phyloP scores from a whole-genome alignment of 176 grass and related monocot species.

The Dendrocalamus sinicus region DNA sequence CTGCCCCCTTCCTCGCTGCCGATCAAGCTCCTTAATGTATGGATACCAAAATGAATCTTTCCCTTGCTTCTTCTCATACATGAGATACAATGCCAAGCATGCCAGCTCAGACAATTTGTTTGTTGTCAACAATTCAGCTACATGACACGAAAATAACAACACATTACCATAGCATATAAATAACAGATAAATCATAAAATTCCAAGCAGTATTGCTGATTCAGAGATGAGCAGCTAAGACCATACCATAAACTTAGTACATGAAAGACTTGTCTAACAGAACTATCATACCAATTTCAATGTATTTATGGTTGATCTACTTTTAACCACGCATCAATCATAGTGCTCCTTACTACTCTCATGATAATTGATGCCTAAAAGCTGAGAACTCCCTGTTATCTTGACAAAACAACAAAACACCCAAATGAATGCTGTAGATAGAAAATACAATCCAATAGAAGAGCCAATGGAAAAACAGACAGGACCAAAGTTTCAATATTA shows the following conservation, averaged over 20 bases:
- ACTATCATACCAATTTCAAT: conserved; percentile 28
- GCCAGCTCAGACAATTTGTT: conserved; percentile 98
- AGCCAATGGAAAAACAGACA: neutral
- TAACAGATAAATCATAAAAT: conserved; percentile 34
- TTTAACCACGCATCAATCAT: neutral
- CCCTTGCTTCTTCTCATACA: conserved; percentile 99
- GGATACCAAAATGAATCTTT: conserved; percentile 93
- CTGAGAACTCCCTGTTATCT: neutral
- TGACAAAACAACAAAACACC: conserved; percentile 5
- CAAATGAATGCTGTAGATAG: conserved; percentile 15
- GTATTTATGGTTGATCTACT: neutral
- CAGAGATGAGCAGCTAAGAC: neutral
- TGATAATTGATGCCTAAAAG: neutral
- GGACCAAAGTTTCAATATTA: neutral
- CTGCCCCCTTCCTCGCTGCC: conserved; percentile 93
- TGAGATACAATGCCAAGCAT: conserved; percentile 97
- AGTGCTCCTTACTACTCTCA: neutral
- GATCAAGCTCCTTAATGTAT: conserved; percentile 92
- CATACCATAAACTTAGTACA: neutral
- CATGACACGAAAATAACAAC: conserved; percentile 43
- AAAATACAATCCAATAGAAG: neutral
- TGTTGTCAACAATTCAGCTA: conserved; percentile 94
- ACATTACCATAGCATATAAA: conserved; percentile 4
- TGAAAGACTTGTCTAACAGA: conserved; percentile 12
- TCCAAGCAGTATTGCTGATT: conserved; percentile 13